A percentile compares a stretch with the other conserved stretches of the same genome.
These are phyloP conservation scores for Zostera marina DNA, from an alignment of 116 monocot species.

Conservation along the genomic window DNA sequence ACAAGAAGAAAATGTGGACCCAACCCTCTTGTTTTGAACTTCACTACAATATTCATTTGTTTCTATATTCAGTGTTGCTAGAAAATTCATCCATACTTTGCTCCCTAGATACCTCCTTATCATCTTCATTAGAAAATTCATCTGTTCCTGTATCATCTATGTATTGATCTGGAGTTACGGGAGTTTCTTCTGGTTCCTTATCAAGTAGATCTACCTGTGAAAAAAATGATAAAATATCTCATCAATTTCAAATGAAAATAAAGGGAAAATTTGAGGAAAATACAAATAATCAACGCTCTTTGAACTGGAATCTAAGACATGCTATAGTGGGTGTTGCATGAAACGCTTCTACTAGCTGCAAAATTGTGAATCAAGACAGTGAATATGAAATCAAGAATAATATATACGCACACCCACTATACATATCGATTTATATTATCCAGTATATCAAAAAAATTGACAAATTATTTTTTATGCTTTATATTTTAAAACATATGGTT, in stretches of 20 bases:
- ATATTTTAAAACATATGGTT: no score
- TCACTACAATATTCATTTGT: not conserved
- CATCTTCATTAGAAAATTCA: not conserved
- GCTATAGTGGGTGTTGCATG: constrained; percentile 99
- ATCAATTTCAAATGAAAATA: not conserved
- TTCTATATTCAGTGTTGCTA: not conserved
- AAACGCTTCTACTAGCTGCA: constrained; percentile 94
- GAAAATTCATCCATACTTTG: not conserved
- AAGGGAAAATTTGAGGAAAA: not conserved
- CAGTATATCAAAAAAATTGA: no score
- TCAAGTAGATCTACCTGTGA: constrained; percentile 72
- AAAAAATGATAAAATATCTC: not conserved
- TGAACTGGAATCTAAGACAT: constrained; percentile 85
- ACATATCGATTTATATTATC: no score
- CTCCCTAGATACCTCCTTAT: not conserved
- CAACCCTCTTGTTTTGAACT: not conserved
- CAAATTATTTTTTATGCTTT: no score
- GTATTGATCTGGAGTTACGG: constrained; percentile 9
- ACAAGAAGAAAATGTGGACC: not conserved
- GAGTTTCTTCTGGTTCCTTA: constrained; percentile 9
- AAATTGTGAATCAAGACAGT: not conserved
- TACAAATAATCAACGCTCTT: constrained; percentile 23
- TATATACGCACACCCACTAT: no score
- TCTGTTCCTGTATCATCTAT: constrained; percentile 7
- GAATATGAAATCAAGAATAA: not conserved